phyloP scores from a whole-genome alignment of 805 yeast genomes.

The Candida taoyuanica region DNA sequence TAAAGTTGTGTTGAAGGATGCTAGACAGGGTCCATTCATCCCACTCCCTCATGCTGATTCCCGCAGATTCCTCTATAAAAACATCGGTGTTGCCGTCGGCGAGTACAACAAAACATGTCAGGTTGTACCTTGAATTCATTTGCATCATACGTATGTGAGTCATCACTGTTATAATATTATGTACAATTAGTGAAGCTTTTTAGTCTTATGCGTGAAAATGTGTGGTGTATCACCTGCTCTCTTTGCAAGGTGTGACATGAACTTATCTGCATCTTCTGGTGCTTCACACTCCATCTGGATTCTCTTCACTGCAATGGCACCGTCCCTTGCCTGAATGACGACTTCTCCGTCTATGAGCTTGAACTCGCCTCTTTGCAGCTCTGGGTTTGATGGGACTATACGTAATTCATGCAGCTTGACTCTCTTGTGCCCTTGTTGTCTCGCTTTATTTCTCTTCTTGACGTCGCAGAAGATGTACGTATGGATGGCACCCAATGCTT shows the following conservation, averaged over 20 bases:
- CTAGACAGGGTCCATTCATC: slow-evolving; percentile 63
- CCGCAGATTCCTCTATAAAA: slow-evolving; percentile 61
- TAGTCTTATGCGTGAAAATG: slow-evolving; percentile 9
- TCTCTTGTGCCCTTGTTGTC: slow-evolving; percentile 33
- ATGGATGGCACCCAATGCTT: slow-evolving; percentile 54
- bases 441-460: slow-evolving; percentile 30
- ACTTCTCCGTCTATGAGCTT: slow-evolving; percentile 24
- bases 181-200: background rate
- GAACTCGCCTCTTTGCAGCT: slow-evolving; percentile 30
- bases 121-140: slow-evolving; percentile 37
- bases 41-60: slow-evolving; percentile 69
- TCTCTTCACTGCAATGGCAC: slow-evolving; percentile 31
- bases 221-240: slow-evolving; percentile 37
- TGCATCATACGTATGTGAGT: background rate
- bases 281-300: slow-evolving; percentile 54
- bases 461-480: slow-evolving; percentile 38
- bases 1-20: slow-evolving; percentile 53
- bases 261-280: slow-evolving; percentile 41
- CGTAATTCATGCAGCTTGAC: slow-evolving; percentile 43
- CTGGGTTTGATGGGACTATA: background rate
- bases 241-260: slow-evolving; percentile 40
- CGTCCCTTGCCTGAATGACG: slow-evolving; percentile 41
- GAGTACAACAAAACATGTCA: slow-evolving; percentile 72
- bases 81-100: slow-evolving; percentile 75
- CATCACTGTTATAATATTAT: background rate